Base-by-base conservation (phyloP, 2,329 filamentous ascomycete genomes). In the Diplocarpon mali region DNA sequence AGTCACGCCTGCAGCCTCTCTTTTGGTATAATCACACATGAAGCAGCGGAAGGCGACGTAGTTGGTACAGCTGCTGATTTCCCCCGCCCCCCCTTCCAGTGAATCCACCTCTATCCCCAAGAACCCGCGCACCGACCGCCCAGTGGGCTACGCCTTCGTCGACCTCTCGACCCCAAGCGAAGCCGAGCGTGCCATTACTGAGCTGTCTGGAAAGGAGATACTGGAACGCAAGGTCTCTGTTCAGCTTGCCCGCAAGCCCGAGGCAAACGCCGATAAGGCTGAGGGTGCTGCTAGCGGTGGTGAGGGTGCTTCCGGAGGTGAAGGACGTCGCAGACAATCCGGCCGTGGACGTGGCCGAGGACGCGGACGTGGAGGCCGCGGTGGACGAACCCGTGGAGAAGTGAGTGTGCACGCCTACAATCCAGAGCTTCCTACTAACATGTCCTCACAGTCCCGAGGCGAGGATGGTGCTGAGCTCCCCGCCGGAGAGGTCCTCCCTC, bases 71-170 rank as follows among this genome's bases (percentile, higher is more conserved):
- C 35, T 51, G 49, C 64, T 71, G 55, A 70, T 63, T 61, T 50
- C 30, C 58, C 46, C 43, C 38, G 35, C 47, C 43, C 39, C 35
- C 27, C 38, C 13, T 28, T 28, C 46, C 63, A 96, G 92, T 70
- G 92, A 98, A 76, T 94, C 87, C 68, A 90, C 90, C 68, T 96
- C 92, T 60, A 98, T 98, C 69, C 92, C 92, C 58, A 95, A 93
- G 78, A 96, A 98, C 76, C 92, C 92, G 65, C 90, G 92, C 69
- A 98, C 90, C 70, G 90, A 88, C 70, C 90, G 92, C 66, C 90
- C 92, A 55, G 92, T 98, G 67, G 92, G 92, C 64, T 98, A 96
- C 69, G 92, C 92, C 65, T 98, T 98, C 66, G 92, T 98, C 67
- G 92, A 96, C 65, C 84, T 98, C 56, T 93, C 87, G 51, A 95